Conservation (phyloP, 768 basidiomycete species). For the Mycena rosella region DNA sequence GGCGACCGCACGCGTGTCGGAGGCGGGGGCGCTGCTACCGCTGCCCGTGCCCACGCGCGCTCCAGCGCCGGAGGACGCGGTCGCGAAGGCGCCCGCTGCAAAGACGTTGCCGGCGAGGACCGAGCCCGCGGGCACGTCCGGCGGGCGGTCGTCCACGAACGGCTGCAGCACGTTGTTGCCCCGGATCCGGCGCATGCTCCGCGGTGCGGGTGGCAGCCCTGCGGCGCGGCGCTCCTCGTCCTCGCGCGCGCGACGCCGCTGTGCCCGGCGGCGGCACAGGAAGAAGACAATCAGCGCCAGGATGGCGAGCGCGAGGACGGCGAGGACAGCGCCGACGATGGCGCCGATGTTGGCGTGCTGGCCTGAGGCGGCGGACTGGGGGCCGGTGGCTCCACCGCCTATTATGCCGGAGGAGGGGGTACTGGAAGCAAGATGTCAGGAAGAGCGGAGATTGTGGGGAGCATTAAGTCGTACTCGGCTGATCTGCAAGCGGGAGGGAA, state of each 20-base stretch:
- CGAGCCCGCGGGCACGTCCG: no score
- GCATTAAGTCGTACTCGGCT: neutral
- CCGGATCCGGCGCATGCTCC: slow-evolving; percentile 24
- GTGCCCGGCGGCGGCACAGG: slow-evolving; percentile 40
- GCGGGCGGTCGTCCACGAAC: slow-evolving; percentile 30
- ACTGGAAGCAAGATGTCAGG: neutral
- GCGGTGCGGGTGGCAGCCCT: slow-evolving; percentile 21
- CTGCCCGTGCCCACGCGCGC: neutral
- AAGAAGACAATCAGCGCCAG: slow-evolving; percentile 31
- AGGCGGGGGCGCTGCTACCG: neutral
- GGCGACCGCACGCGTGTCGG: neutral
- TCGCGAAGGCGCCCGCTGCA: slow-evolving; percentile 10
- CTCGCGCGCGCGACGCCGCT: slow-evolving; percentile 10
- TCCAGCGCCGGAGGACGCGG: neutral
- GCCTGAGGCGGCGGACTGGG: slow-evolving; percentile 2
- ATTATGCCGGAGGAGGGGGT: neutral
- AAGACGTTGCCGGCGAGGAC: slow-evolving; percentile 14
- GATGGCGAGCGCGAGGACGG: slow-evolving; percentile 36
- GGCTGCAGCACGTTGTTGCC: slow-evolving; percentile 28
- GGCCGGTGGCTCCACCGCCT: no score
- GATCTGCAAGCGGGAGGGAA: neutral
- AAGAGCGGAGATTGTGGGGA: neutral
- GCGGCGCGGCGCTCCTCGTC: slow-evolving; percentile 28
- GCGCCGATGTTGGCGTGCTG: slow-evolving; percentile 36
- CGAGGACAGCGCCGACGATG: slow-evolving; percentile 49